A percentile compares a stretch with the other conserved stretches of the same genome.
Evolutionary conservation across 768 basidiomycete genomes (phyloP).

Genomic region (Cystobasidium tubakii): DNA sequence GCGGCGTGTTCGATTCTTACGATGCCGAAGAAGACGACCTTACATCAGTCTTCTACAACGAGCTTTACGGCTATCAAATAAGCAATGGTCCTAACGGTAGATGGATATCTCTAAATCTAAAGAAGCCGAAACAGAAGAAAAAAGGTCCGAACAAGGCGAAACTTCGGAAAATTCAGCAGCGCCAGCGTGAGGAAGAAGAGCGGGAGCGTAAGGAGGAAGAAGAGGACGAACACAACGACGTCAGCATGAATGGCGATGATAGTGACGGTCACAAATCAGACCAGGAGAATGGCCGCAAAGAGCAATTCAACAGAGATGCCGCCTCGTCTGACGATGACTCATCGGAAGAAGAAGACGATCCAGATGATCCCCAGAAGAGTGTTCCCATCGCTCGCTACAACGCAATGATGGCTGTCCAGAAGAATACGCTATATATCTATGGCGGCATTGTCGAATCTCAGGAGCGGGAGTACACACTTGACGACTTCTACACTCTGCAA

Average conservation of each 20-base stretch:
- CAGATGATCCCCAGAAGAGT: conserved; percentile 63
- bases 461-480: conserved; percentile 75
- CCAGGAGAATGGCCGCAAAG: conserved; percentile 7
- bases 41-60: conserved; percentile 80
- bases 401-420: conserved; percentile 75
- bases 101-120: conserved; percentile 72
- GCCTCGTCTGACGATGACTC: no score
- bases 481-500: conserved; percentile 74
- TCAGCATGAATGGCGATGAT: neutral
- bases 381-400: conserved; percentile 73
- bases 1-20: conserved; percentile 73
- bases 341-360: conserved; percentile 53
- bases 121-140: conserved; percentile 57
- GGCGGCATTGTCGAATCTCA: conserved; percentile 83
- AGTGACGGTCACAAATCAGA: conserved; percentile 42
- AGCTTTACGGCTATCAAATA: conserved; percentile 73
- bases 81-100: conserved; percentile 59
- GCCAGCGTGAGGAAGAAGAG: conserved; percentile 9
- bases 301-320: neutral
- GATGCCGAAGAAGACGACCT: conserved; percentile 76
- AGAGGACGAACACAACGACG: conserved; percentile 40
- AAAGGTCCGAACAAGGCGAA: conserved; percentile 56
- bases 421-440: conserved; percentile 81
- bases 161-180: conserved; percentile 38
- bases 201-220: conserved; percentile 23